Conservation (phyloP, 2,329 filamentous ascomycete species). For the Emmonsiellopsis sp. region DNA sequence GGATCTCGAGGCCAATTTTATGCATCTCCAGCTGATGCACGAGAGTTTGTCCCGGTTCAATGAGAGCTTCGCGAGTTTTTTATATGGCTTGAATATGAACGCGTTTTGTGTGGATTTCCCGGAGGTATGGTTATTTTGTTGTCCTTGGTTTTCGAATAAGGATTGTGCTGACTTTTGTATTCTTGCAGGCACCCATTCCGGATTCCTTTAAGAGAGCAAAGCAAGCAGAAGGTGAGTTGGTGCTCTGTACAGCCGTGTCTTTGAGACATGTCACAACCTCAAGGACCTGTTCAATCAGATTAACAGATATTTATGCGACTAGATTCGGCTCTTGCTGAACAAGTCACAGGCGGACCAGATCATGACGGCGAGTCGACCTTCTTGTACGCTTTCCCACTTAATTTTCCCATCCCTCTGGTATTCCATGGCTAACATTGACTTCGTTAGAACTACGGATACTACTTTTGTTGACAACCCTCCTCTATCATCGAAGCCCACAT, state of each 20-base stretch:
- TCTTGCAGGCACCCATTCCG: constrained; percentile 60
- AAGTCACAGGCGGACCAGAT: constrained; percentile 21
- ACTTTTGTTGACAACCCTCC: constrained; percentile 82
- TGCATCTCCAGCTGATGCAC: constrained; percentile 95
- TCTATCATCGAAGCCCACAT: constrained; percentile 39
- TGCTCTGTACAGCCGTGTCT: constrained; percentile 4
- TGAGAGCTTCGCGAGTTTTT: constrained; percentile 89
- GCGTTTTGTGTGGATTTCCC: constrained; percentile 97
- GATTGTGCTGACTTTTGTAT: background rate
- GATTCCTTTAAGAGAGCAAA: constrained; percentile 70
- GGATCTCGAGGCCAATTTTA: constrained; percentile 92
- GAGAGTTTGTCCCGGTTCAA: constrained; percentile 88
- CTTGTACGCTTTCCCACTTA: constrained; percentile 48
- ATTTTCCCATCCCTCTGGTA: background rate
- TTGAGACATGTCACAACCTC: background rate
- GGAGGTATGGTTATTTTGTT: constrained; percentile 51
- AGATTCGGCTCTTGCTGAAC: background rate
- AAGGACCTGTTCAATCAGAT: background rate
- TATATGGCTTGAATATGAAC: constrained; percentile 98
- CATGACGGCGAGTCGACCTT: constrained; percentile 70
- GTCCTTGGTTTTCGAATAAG: background rate
- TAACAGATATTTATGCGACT: background rate
- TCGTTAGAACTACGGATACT: constrained; percentile 71
- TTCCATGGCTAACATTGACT: background rate
- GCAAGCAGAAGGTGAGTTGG: constrained; percentile 44